Conservation (phyloP, 192 early-diverging fungal genomes). For the Backusella luteola region DNA sequence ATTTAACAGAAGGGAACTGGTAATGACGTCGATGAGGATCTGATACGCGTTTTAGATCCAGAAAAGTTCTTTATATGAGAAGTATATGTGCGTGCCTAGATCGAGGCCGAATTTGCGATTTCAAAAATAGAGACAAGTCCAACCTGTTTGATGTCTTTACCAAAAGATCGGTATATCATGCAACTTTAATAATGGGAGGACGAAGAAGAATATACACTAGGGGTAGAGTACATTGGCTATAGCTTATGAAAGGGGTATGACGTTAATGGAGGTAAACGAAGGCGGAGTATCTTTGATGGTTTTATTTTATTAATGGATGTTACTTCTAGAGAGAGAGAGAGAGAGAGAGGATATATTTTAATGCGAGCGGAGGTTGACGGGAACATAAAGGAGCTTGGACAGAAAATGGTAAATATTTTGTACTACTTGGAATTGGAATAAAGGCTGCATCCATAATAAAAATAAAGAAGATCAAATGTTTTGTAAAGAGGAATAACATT, state of each 20-base stretch:
- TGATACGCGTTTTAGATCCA: not conserved
- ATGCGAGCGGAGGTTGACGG: constrained; percentile 1
- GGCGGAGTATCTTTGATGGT: too few relatives aligned
- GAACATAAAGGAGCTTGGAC: not conserved
- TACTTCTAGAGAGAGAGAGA: too few relatives aligned
- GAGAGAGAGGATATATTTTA: not conserved
- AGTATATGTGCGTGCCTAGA: not conserved
- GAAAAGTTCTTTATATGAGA: not conserved
- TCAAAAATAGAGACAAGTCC: not conserved
- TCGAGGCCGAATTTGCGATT: not conserved
- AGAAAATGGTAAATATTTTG: not conserved
- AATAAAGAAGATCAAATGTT: not conserved
- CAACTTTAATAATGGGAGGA: not conserved
- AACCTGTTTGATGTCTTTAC: not conserved
- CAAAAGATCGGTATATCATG: not conserved
- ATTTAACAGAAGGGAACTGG: not conserved
- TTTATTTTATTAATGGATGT: too few relatives aligned
- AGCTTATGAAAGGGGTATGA: too few relatives aligned
- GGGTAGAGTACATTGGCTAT: too few relatives aligned
- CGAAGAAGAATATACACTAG: too few relatives aligned
- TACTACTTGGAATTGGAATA: not conserved
- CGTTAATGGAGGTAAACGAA: too few relatives aligned
- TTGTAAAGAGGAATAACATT: not conserved
- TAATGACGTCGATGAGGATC: not conserved
- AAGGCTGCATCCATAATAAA: not conserved